Evolutionary conservation across 352 stramenopile genomes (phyloP).

Genomic region (Blastocystis sp.): DNA sequence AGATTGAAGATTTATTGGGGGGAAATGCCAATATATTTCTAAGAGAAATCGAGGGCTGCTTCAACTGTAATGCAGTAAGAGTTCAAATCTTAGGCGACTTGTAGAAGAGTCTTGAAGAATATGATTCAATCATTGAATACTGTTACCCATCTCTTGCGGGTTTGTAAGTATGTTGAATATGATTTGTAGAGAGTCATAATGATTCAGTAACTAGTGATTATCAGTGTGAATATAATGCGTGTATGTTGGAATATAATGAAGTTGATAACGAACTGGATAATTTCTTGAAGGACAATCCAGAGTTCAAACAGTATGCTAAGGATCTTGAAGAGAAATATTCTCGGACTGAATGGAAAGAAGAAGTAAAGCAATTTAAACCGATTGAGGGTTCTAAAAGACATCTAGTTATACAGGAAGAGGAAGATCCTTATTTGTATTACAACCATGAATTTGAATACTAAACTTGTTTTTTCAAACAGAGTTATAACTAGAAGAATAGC

Average conservation of each 20-base stretch:
- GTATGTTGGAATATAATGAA: neutral
- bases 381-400: neutral
- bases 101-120: slow-evolving; percentile 46
- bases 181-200: too few relatives aligned
- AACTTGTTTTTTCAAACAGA: neutral
- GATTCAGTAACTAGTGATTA: too few relatives aligned
- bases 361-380: neutral
- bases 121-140: slow-evolving; percentile 17
- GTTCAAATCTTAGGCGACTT: neutral
- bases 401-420: neutral
- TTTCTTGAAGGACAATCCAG: neutral
- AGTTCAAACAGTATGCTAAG: neutral
- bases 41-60: slow-evolving; percentile 3
- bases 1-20: neutral
- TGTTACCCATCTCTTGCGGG: slow-evolving; percentile 12
- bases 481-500: neutral
- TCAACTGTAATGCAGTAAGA: slow-evolving; percentile 3
- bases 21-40: slow-evolving; percentile 7
- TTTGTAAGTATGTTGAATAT: neutral
- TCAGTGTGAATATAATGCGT: neutral
- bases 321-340: neutral
- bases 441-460: neutral
- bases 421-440: neutral
- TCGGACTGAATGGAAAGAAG: neutral
- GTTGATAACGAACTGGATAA: neutral